Evolutionary conservation across 1,139 yeast species (phyloP).

Genomic region (Candida dubliniensis): DNA sequence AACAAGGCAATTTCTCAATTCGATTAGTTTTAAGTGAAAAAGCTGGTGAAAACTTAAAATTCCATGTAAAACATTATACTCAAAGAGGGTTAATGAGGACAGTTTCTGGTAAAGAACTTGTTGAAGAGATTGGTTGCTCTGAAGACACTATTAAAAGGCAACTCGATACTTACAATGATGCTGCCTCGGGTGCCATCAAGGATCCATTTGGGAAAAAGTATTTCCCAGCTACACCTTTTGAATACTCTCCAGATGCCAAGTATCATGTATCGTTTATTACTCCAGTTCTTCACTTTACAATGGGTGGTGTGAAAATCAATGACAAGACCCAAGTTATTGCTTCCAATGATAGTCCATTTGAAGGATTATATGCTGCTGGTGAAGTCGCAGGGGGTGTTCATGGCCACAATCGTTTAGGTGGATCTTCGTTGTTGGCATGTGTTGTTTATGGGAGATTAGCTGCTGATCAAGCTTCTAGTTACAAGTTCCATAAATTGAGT

Average conservation of each 20-base stretch:
- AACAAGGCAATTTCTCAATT: slow-evolving; percentile 51
- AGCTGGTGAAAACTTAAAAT: slow-evolving; percentile 46
- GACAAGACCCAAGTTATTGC: slow-evolving; percentile 55
- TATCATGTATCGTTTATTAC: slow-evolving; percentile 60
- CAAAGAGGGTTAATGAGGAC: slow-evolving; percentile 65
- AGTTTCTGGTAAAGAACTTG: slow-evolving; percentile 49
- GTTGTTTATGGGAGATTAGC: slow-evolving; percentile 77
- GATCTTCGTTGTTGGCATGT: slow-evolving; percentile 74
- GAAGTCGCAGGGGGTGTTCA: slow-evolving; percentile 85
- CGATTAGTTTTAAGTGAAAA: slow-evolving; percentile 48
- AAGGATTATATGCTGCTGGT: slow-evolving; percentile 74
- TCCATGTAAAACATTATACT: slow-evolving; percentile 65
- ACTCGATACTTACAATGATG: slow-evolving; percentile 44
- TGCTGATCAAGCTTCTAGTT: slow-evolving; percentile 47
- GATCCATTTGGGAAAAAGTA: slow-evolving; percentile 53
- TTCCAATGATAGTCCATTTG: slow-evolving; percentile 40
- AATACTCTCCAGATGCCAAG: slow-evolving; percentile 25
- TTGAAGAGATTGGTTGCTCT: slow-evolving; percentile 39
- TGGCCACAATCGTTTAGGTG: slow-evolving; percentile 76
- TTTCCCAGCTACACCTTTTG: slow-evolving; percentile 52
- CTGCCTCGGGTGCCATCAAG: slow-evolving; percentile 42
- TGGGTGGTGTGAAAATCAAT: slow-evolving; percentile 81
- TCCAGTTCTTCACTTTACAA: slow-evolving; percentile 80
- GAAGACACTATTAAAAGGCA: slow-evolving; percentile 33
- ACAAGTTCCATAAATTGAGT: slow-evolving; percentile 32